These are phyloP conservation scores for Hippophae rhamnoides DNA, from an alignment of 306 rosid genomes.

Conservation along the genomic window DNA sequence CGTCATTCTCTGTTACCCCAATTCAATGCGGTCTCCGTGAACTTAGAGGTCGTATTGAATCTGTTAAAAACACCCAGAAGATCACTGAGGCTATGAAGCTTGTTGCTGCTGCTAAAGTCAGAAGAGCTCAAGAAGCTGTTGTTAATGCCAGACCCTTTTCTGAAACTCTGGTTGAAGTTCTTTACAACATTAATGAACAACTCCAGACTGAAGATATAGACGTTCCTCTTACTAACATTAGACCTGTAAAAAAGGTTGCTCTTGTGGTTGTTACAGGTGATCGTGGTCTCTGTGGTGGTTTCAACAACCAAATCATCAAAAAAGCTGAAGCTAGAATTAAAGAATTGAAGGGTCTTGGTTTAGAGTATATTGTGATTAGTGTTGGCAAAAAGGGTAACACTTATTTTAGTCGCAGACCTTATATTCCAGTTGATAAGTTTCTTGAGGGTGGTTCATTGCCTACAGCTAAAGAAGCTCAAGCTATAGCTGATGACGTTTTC, in stretches of 20 bases:
- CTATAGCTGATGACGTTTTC: slow-evolving; percentile 84
- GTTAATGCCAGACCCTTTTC: slow-evolving; percentile 85
- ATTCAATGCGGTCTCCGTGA: slow-evolving; percentile 68
- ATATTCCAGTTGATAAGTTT: slow-evolving; percentile 66
- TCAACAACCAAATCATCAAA: slow-evolving; percentile 48
- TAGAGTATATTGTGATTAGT: slow-evolving; percentile 52
- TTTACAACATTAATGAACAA: slow-evolving; percentile 87
- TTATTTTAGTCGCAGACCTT: slow-evolving; percentile 65
- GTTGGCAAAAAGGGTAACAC: slow-evolving; percentile 83
- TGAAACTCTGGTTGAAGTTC: slow-evolving; percentile 78
- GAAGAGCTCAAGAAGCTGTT: slow-evolving; percentile 93
- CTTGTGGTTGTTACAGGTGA: slow-evolving; percentile 79
- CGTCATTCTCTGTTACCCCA: slow-evolving; percentile 21
- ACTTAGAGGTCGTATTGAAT: slow-evolving; percentile 58
- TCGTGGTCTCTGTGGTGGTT: slow-evolving; percentile 80
- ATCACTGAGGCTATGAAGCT: slow-evolving; percentile 97
- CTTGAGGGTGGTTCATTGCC: slow-evolving; percentile 57
- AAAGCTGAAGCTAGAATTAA: slow-evolving; percentile 62
- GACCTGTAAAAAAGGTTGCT: slow-evolving; percentile 76
- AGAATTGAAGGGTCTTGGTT: slow-evolving; percentile 57
- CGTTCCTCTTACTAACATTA: slow-evolving; percentile 52
- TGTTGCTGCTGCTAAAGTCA: slow-evolving; percentile 88
- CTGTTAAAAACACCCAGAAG: slow-evolving; percentile 81
- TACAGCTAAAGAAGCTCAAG: slow-evolving; percentile 86
- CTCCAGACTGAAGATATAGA: slow-evolving; percentile 72